Evolutionary conservation across 2,329 filamentous ascomycete species (phyloP).

Genomic region (Trichoderma sp.): DNA sequence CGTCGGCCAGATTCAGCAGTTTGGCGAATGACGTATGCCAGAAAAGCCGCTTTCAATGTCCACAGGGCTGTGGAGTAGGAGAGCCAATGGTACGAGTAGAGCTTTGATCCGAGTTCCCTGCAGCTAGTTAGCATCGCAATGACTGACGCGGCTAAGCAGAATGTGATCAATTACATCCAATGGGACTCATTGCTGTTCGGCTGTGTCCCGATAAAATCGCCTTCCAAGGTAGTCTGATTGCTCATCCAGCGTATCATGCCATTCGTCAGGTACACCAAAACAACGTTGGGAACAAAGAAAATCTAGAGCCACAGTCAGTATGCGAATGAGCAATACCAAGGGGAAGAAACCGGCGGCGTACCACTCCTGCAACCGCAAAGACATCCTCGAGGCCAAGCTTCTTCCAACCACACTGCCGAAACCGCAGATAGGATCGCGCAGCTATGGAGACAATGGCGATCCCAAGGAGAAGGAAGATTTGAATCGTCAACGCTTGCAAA

Average conservation of each 20-base stretch:
- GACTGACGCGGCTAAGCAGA: accelerated
- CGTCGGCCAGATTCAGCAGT: background rate
- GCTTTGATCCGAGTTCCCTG: constrained; percentile 26
- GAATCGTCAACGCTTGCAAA: background rate
- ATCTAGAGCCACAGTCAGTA: constrained; percentile 2
- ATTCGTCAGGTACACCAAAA: constrained; percentile 10
- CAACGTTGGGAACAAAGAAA: constrained; percentile 6
- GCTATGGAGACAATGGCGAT: background rate
- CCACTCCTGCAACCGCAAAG: constrained; percentile 5
- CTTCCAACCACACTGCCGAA: background rate
- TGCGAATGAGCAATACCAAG: background rate
- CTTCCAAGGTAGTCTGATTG: constrained; percentile 5
- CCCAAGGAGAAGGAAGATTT: constrained; percentile 11
- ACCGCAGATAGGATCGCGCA: background rate
- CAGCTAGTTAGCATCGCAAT: background rate
- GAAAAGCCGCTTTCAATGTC: constrained; percentile 25
- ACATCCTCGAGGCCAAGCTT: constrained; percentile 13
- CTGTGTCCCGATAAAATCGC: background rate
- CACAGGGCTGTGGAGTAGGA: constrained; percentile 23
- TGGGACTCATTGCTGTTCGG: background rate
- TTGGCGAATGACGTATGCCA: constrained; percentile 13
- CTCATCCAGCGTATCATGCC: constrained; percentile 12
- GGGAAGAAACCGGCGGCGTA: background rate
- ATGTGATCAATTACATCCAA: background rate
- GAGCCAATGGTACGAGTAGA: constrained; percentile 24